Percentiles rank a stretch among this genome's conserved stretches.
Evolutionary conservation across 208 protist genomes (phyloP).

Genomic region (Lotmaria passim): DNA sequence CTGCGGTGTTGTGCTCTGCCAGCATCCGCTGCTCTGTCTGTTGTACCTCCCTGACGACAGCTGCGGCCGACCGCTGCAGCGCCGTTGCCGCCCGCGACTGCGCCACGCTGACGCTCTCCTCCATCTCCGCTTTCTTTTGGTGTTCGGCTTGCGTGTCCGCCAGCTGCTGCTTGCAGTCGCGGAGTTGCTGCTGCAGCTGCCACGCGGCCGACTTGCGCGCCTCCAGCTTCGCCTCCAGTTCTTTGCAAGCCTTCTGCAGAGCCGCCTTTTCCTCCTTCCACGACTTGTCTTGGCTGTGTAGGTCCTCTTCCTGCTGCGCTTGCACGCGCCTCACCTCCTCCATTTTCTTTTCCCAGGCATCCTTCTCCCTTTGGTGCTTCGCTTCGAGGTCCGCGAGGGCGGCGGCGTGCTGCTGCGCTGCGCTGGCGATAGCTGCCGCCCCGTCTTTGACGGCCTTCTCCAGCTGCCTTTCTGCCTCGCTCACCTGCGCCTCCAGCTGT

Average conservation of each 20-base stretch:
- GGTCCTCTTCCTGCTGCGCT: not conserved
- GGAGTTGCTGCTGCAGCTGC: constrained; percentile 35
- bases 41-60: constrained; percentile 22
- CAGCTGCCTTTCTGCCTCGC: not conserved
- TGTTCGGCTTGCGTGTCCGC: constrained; percentile 5
- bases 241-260: constrained; percentile 21
- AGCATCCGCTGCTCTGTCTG: constrained; percentile 30
- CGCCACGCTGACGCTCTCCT: constrained; percentile 6
- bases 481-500: constrained; percentile 6
- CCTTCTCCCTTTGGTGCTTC: constrained; percentile 3
- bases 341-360: not conserved
- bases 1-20: constrained; percentile 17
- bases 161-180: constrained; percentile 25
- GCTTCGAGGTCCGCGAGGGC: not conserved
- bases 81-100: constrained; percentile 6
- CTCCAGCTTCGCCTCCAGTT: constrained; percentile 34
- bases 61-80: constrained; percentile 23
- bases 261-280: constrained; percentile 28
- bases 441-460: not conserved
- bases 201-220: constrained; percentile 8
- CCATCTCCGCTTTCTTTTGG: constrained; percentile 4
- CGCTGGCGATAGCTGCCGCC: not conserved
- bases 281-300: constrained; percentile 4
- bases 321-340: constrained; percentile 1
- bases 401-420: not conserved